Percentiles rank a stretch among this genome's conserved stretches.
Evolutionary conservation across 441 rosid genomes (phyloP).

Genomic region (Mallotus japonicus): DNA sequence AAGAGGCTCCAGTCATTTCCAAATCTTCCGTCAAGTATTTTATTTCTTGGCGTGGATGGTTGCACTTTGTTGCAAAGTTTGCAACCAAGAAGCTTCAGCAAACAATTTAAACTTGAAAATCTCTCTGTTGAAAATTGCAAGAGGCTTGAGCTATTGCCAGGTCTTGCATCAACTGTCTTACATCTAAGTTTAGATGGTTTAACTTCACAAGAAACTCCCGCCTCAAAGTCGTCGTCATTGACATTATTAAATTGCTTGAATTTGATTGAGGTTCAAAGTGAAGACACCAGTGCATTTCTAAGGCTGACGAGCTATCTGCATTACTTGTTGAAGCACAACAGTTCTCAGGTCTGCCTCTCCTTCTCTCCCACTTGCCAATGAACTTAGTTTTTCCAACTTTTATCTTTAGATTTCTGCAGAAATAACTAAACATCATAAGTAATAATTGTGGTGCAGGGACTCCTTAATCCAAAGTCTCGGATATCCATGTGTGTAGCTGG

Average conservation of each 20-base stretch:
- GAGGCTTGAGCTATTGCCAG: slow-evolving; percentile 40
- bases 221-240: too few relatives aligned
- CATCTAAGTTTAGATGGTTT: too few relatives aligned
- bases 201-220: too few relatives aligned
- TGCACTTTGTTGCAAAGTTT: too few relatives aligned
- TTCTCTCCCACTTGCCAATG: not conserved
- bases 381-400: not conserved
- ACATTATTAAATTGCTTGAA: not conserved
- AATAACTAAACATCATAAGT: too few relatives aligned
- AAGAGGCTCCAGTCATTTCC: too few relatives aligned
- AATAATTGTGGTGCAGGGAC: slow-evolving; percentile 12
- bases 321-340: slow-evolving; percentile 8
- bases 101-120: too few relatives aligned
- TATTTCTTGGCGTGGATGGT: too few relatives aligned
- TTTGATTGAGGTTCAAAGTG: not conserved
- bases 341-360: slow-evolving; percentile 20
- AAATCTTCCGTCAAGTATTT: too few relatives aligned
- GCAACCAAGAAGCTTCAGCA: too few relatives aligned
- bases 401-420: not conserved
- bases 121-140: too few relatives aligned
- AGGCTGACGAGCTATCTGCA: not conserved
- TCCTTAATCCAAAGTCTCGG: slow-evolving; percentile 22
- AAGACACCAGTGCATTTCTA: too few relatives aligned
- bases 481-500: slow-evolving; percentile 19
- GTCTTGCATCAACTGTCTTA: slow-evolving; percentile 30